Evolutionary conservation across 202 grass and related monocot species (phyloP), one percentile per base, ranked within the genome.

Genomic region (Schoenoplectus tabernaemontani): DNA sequence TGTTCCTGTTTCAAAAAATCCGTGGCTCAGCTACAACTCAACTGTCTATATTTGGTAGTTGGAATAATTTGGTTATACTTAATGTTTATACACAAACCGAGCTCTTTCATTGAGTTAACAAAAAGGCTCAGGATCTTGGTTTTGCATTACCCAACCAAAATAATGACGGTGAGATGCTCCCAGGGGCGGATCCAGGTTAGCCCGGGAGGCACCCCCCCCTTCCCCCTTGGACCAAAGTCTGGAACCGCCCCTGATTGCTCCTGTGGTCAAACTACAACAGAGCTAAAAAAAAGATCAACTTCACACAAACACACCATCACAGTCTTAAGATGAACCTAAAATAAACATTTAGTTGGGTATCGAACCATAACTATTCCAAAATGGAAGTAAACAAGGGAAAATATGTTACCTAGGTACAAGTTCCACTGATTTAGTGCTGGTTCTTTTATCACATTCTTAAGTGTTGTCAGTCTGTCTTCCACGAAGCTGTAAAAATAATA

Each of bases 401-500:
- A 56, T 63, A 76, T 70, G 41, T 86, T 76, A 92, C 94, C 91
- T 4, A 97, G 82, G 80, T 97, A 97, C 22, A 97, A 89, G 53
- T 92, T 93, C 91, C 94, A 97, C 62, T 82, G 56, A 71, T 92
- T 84, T 81, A 93, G 77, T 24, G 87, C 84, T 30, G 87, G 84
- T 83, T 97, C 94, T 78, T 93, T 93, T 4, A 97, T 97, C 8
- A 97, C 94, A 82, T 93, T 90, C 77, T 93, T 90, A 82, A 90
- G 65, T 78, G 94, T 97, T 41, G 87, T 56, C 59, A 97, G 59
- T 5, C 94, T 84, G 51, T 93, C 89, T 79, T 97, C 94, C 20
- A 97, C 57, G 1, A 97, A 97, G 85, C 94, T 97, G 60, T 77
- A n/a, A 72, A 91, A 16, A 48, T 34, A 84, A 34, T 17, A 83